Evolutionary conservation across 2,329 filamentous ascomycete species (phyloP).

Genomic region (Colletotrichum costaricense): DNA sequence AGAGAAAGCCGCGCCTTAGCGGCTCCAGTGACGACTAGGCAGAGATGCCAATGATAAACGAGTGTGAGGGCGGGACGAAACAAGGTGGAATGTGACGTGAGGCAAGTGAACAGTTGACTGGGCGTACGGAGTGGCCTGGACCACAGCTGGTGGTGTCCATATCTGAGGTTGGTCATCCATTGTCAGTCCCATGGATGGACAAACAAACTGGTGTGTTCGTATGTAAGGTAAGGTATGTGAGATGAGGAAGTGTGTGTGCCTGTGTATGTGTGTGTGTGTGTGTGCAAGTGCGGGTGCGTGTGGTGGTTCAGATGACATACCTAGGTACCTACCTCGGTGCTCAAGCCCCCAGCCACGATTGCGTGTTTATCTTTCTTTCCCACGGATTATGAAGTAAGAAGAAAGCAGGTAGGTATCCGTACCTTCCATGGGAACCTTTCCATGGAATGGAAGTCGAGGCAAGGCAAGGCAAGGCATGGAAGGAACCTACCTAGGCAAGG

Average conservation of each 20-base stretch:
- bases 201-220: neutral
- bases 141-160: neutral
- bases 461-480: no score
- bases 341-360: no score
- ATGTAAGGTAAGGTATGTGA: neutral
- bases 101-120: slow-evolving; percentile 17
- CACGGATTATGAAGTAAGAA: neutral
- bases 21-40: neutral
- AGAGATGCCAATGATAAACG: neutral
- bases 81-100: slow-evolving; percentile 26
- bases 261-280: no score
- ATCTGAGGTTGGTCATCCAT: neutral
- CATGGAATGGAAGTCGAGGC: no score
- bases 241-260: no score
- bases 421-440: no score
- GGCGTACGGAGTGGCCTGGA: neutral
- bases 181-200: neutral
- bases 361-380: no score
- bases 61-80: neutral
- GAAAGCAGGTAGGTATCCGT: neutral
- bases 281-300: no score
- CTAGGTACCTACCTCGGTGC: no score
- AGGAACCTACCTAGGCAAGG: no score
- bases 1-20: slow-evolving; percentile 14
- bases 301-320: no score